phyloP scores from a whole-genome alignment of 176 grass and related monocot species.

The Stipa capillata region DNA sequence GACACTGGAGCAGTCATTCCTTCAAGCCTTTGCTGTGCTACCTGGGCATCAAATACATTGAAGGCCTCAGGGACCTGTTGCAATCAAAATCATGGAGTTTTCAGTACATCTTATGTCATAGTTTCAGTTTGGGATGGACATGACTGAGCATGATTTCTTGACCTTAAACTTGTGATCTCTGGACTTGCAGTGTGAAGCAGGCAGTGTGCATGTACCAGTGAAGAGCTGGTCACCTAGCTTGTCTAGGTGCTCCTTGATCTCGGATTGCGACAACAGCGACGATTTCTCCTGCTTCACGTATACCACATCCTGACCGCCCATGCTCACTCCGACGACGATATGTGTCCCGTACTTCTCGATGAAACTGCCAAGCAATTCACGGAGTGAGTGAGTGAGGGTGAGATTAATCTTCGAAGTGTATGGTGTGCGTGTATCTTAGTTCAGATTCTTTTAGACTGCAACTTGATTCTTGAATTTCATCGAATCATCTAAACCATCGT shows the following conservation, averaged over 20 bases:
- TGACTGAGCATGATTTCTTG: background rate
- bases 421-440: background rate
- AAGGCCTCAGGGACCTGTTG: conserved; percentile 67
- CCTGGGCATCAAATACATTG: conserved; percentile 62
- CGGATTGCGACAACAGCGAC: conserved; percentile 46
- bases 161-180: conserved; percentile 81
- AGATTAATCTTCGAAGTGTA: background rate
- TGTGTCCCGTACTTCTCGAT: conserved; percentile 89
- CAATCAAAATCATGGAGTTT: background rate
- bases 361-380: conserved; percentile 38
- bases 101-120: background rate
- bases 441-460: background rate
- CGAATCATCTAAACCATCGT: background rate
- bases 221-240: conserved; percentile 82
- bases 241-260: conserved; percentile 78
- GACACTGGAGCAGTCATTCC: conserved; percentile 39
- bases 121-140: background rate
- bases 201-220: conserved; percentile 67
- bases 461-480: background rate
- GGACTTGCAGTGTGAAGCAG: conserved; percentile 42
- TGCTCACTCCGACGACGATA: conserved; percentile 58
- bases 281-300: conserved; percentile 78
- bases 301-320: conserved; percentile 90
- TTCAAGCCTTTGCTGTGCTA: conserved; percentile 35
- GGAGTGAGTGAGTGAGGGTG: background rate